Evolutionary conservation across 192 early-diverging fungal species (phyloP).

Genomic region (Chytriomyces confervae): DNA sequence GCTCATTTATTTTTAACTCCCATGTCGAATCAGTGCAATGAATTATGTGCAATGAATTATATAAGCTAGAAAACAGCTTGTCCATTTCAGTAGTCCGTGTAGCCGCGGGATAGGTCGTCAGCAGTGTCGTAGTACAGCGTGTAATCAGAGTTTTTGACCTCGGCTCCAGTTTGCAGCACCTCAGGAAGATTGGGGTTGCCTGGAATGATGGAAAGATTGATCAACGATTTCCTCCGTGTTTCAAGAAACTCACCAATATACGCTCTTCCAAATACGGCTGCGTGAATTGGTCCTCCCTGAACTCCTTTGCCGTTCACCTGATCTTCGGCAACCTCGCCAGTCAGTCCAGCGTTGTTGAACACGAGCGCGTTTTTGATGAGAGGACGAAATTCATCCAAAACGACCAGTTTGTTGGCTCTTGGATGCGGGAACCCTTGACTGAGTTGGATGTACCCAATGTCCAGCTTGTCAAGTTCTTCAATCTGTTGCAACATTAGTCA

Average conservation of each 20-base stretch:
- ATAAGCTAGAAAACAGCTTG: no score
- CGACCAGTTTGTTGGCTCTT: slow-evolving; percentile 6
- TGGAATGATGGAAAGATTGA: not conserved
- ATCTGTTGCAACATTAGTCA: slow-evolving; percentile 3
- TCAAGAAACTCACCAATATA: not conserved
- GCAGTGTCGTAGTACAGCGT: not conserved
- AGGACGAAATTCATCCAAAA: slow-evolving; percentile 3
- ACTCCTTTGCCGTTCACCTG: not conserved
- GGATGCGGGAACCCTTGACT: not conserved
- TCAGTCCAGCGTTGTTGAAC: slow-evolving; percentile 6
- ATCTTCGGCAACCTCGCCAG: slow-evolving; percentile 2
- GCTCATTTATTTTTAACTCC: no score
- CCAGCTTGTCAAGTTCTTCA: slow-evolving; percentile 26
- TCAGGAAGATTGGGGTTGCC: slow-evolving; percentile 11
- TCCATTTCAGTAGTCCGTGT: slow-evolving; percentile 6
- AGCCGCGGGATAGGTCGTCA: not conserved
- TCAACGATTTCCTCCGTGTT: not conserved
- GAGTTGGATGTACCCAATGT: slow-evolving; percentile 29
- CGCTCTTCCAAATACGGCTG: slow-evolving; percentile 13
- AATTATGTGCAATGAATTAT: no score
- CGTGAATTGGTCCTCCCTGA: slow-evolving; percentile 8
- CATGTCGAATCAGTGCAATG: no score
- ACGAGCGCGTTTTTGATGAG: slow-evolving; percentile 21
- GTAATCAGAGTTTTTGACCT: slow-evolving; percentile 7
- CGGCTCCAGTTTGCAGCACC: not conserved